Base-by-base conservation (phyloP, 192 early-diverging fungal species). In the Linnemannia zychae region DNA sequence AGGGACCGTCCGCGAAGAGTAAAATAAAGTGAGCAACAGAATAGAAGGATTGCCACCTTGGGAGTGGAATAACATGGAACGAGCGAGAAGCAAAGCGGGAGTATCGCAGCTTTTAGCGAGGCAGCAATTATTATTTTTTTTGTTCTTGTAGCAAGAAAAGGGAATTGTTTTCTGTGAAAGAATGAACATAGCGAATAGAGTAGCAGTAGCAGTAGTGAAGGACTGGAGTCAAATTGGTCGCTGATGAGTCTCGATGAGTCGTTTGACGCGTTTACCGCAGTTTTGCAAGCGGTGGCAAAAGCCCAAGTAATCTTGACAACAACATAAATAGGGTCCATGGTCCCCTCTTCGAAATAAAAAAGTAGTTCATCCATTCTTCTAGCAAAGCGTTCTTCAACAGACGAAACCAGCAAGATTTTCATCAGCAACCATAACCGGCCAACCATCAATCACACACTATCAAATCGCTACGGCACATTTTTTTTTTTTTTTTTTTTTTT, bases 181-280 rank as follows among this genome's bases (percentile, higher is more conserved):
- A 9, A 4, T 28, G 28, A 57, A 28, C 52, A 24, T n/a, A 63
- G 13, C 57, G 24, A 63, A 31, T 63, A 63, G 28, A 22, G 16
- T 22, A 22, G 50, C 20, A 57, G 9, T 4, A n/a, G 24, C 7
- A 11, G 52, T 6, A 48, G n/a, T 24, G 57, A 24, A 17, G 28
- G 18, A 44, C 28, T 65, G 7, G n/a, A 47, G 74, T 49, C 53
- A 49, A 16, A 20, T 67, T 67, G 31, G 52, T 65, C 63, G 71
- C 52, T n/a, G 28, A 76, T 82, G 80, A 82, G 80, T 82, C 80
- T 52, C 13, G 74, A 72, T 82, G 80, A 82, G 80, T 82, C 79
- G 60, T 53, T 34, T 57, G 38, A 18, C 7, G 40, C 36, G 36
- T 18, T 47, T 82, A 72, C 80, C 80, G 74, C 75, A 76, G 80